Percentiles rank a stretch among this genome's conserved stretches.
Conservation (phyloP, 78 protist species). For the Speleostelium caveatum region DNA sequence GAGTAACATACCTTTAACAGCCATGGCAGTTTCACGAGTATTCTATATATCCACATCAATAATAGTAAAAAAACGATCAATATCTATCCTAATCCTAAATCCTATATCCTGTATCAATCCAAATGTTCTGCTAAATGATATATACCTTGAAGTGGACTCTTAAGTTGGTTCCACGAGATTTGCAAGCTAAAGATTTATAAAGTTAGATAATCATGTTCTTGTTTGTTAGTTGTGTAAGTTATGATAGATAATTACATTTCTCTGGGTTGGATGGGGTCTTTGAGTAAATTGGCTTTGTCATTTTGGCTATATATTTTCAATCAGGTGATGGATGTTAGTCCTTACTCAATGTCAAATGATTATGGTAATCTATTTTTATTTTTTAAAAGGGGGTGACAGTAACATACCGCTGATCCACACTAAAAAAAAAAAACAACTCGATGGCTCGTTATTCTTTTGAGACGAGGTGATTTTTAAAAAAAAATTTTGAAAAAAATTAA, state of each 20-base stretch:
- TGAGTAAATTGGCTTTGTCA: constrained; percentile 63
- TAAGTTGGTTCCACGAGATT: constrained; percentile 95
- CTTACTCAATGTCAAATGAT: too few species aligned
- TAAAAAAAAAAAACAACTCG: too few species aligned
- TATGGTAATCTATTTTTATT: too few species aligned
- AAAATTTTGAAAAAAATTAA: too few species aligned
- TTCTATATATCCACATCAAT: constrained; percentile 79
- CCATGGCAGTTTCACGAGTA: constrained; percentile 96
- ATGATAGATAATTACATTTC: constrained; percentile 14
- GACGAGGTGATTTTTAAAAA: too few species aligned
- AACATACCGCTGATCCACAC: too few species aligned
- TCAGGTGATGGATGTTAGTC: neutral
- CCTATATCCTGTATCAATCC: too few species aligned
- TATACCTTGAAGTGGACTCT: constrained; percentile 97
- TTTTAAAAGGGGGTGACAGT: too few species aligned
- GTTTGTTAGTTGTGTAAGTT: neutral
- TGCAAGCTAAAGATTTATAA: constrained; percentile 75
- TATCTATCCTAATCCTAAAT: neutral
- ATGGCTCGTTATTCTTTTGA: too few species aligned
- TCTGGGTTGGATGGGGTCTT: constrained; percentile 76
- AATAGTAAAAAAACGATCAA: neutral
- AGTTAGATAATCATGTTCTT: neutral
- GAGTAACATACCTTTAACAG: constrained; percentile 91
- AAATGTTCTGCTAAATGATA: neutral
- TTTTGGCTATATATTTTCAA: neutral